Base-by-base conservation (phyloP, 495 filamentous ascomycete species). In the Neurospora sp. region DNA sequence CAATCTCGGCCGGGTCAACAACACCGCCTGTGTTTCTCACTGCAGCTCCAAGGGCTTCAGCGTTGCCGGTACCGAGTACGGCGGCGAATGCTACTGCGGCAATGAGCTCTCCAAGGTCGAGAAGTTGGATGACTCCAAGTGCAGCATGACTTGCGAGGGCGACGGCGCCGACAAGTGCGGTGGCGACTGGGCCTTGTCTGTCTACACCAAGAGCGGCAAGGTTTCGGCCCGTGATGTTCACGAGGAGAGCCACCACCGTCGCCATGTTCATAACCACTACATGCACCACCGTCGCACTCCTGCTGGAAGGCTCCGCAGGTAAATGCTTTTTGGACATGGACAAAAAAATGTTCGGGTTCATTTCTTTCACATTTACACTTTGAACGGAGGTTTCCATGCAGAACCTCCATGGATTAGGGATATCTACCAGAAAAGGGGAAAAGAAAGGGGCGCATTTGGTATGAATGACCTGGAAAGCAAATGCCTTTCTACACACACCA, bases 61-160 rank as follows among this genome's bases (percentile, higher is more conserved):
- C 74, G 86, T 87, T 77, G 87, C 87, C 69, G 91, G 91, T 47
- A 85, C 89, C 22, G 89, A 93, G 79, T 91, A 90, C 71, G 87
- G 85, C 71, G 85, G 84, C 65, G 85, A 90, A 77, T 92, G 90
- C 81, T 90, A 87, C 78, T 92, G 90, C 78, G 89, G 87, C 41
- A 87, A 88, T 75, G 73, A 73, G 22, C 75, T 87, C 39, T 78
- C 73, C 12, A 77, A 75, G 40, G 78, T 77, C 39, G 78, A 79
- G 73, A 77, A 81, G 72, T 70, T 85, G n/a, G 82, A 79, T 59
- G 85, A 85, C 7, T 75, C 69, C 4, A 71, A 73, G 69, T 88
- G 86, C 80, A 75, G 71, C 70, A 83, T 82, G 75, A 72, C 78
- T 2, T 88, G 86, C 78, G 80, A 82, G 39, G 86, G 86, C 68